phyloP scores from a whole-genome alignment of 163 green algal genomes.

The Coccomyxa subellipsoidea region DNA sequence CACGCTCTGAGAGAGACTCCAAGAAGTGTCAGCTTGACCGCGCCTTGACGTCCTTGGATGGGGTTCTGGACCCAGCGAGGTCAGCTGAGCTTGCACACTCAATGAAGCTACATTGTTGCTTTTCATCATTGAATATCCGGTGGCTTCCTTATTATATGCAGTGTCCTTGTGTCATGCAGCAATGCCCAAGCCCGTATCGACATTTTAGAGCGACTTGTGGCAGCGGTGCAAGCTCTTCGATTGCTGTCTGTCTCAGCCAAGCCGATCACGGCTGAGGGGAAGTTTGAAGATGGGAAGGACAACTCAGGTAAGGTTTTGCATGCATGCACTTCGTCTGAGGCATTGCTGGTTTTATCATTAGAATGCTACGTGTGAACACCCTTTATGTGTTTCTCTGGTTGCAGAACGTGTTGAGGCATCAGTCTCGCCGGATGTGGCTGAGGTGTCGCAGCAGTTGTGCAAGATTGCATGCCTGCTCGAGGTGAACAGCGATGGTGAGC shows the following conservation, averaged over 20 bases:
- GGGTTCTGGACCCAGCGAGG: background rate
- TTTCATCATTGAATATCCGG: background rate
- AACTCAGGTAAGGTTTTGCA: background rate
- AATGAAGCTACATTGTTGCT: background rate
- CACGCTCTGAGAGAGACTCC: background rate
- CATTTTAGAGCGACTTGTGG: background rate
- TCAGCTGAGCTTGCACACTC: background rate
- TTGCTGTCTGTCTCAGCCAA: background rate
- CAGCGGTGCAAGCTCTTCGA: background rate
- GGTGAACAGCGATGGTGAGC: constrained; percentile 12
- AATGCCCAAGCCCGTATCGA: background rate
- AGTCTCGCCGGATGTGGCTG: background rate
- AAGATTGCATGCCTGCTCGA: background rate
- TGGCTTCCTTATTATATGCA: background rate
- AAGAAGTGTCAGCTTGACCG: background rate
- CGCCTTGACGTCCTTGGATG: background rate
- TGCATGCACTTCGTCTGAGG: background rate
- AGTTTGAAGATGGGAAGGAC: background rate
- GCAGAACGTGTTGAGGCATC: background rate
- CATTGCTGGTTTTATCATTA: too few relatives aligned
- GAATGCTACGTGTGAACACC: too few relatives aligned
- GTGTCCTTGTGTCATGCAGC: background rate
- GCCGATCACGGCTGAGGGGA: background rate
- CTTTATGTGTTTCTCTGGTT: background rate
- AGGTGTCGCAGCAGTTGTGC: background rate